phyloP scores from a whole-genome alignment of 176 grass and related monocot genomes.

The Panicum miliaceum region DNA sequence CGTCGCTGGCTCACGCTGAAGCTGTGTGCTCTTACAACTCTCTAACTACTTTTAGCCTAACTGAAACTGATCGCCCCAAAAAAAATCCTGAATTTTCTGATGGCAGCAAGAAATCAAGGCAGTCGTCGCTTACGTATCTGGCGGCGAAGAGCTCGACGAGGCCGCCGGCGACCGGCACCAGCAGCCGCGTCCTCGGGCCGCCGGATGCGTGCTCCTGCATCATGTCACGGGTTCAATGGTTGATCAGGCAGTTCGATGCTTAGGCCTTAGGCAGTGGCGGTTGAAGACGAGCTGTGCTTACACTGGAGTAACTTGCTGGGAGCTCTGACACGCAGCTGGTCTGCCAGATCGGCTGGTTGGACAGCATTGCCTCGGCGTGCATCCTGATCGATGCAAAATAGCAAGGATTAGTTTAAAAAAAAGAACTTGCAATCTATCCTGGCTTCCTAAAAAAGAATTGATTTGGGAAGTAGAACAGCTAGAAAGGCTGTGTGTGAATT shows the following conservation, averaged over 20 bases:
- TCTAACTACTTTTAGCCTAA: conserved; percentile 35
- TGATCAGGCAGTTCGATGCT: conserved; percentile 4
- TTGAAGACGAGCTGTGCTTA: conserved; percentile 20
- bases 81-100: not conserved
- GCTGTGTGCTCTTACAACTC: conserved; percentile 15
- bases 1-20: conserved; percentile 46
- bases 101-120: not conserved
- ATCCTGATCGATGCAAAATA: conserved; percentile 41
- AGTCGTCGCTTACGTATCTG: conserved; percentile 53
- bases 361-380: conserved; percentile 77
- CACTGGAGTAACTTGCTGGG: not conserved
- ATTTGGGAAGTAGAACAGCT: not conserved
- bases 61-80: not conserved
- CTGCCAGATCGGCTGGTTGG: conserved; percentile 76
- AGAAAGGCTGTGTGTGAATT: not conserved
- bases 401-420: not conserved
- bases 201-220: conserved; percentile 39
- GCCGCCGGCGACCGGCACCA: conserved; percentile 77
- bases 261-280: too few relatives aligned
- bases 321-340: conserved; percentile 45
- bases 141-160: conserved; percentile 76
- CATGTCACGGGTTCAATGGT: not conserved
- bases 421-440: not conserved
- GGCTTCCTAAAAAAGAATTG: too few relatives aligned
- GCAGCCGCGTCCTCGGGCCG: conserved; percentile 55